A percentile compares a stretch with the other conserved stretches of the same genome.
These are phyloP conservation scores for Rhinocladiella mackenziei DNA, from an alignment of 2,329 filamentous ascomycete species.

Conservation along the genomic window DNA sequence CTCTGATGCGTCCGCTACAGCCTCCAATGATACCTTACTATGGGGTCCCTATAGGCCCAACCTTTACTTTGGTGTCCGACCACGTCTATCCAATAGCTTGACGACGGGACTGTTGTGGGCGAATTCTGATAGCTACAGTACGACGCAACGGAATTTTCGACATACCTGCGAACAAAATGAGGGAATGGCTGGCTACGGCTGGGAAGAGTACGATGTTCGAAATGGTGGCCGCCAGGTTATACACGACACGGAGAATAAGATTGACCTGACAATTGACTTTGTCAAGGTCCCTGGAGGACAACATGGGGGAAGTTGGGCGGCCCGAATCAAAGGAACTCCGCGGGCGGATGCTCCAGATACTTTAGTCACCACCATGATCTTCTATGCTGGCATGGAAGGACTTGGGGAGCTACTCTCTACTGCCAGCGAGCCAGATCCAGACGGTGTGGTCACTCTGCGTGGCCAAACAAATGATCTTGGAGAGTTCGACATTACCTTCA, in stretches of 20 bases:
- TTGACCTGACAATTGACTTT: conserved; percentile 91
- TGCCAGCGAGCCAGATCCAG: conserved; percentile 52
- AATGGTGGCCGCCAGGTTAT: conserved; percentile 85
- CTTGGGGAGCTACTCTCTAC: conserved; percentile 61
- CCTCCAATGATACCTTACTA: conserved; percentile 74
- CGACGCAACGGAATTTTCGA: conserved; percentile 52
- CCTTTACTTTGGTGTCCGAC: conserved; percentile 86
- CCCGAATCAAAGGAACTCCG: conserved; percentile 75
- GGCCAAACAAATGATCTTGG: conserved; percentile 71
- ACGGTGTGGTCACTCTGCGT: conserved; percentile 62
- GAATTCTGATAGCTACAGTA: conserved; percentile 68
- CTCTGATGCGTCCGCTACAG: conserved; percentile 2
- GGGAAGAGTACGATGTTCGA: conserved; percentile 93
- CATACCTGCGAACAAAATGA: conserved; percentile 96
- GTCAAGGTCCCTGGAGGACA: conserved; percentile 83
- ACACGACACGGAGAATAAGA: conserved; percentile 78
- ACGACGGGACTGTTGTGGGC: conserved; percentile 85
- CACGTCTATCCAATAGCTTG: conserved; percentile 75
- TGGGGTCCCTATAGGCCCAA: conserved; percentile 97
- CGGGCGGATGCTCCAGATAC: conserved; percentile 63
- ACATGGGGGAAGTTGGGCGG: conserved; percentile 88
- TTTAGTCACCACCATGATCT: conserved; percentile 72
- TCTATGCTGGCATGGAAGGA: conserved; percentile 79
- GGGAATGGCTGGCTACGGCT: conserved; percentile 91
- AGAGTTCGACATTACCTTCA: conserved; percentile 73